Base-by-base conservation (phyloP, 176 grass and related monocot species). In the Dendrocalamus sinicus region DNA sequence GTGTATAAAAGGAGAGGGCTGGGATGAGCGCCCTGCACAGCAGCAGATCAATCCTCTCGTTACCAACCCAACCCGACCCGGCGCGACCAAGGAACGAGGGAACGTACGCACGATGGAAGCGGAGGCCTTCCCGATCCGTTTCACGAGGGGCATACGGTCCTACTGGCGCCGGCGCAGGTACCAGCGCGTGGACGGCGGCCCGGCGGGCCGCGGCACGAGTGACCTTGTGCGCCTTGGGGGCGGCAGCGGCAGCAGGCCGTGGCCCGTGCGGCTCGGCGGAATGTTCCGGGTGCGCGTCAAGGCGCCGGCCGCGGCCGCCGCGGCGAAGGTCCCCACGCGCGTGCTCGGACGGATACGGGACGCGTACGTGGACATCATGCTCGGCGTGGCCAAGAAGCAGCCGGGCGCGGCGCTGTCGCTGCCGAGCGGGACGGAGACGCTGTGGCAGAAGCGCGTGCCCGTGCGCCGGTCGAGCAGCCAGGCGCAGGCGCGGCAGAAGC, bases 291-390 rank as follows among this genome's bases (percentile, higher is more conserved):
- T 72, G 62, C 83, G 55, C 35, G 52, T 92, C 30, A 62, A 57
- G 44, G 47, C 78, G 4, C 72, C 79, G n/a, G 28, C 75, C 24
- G 4, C 23, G 51, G 35, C 50, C 15, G 47, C 84, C 2, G 89
- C 70, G 39, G 79, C 85, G 24, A 85, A 28, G 85, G 75, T 51
- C 11, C 92, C 95, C 19, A 59, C 28, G 69, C 83, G 84, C 73
- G 65, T 97, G 67, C 81, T 97, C 4, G 89, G 89, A 7, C 39
- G 76, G 59, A 50, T 97, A 32, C 84, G 92, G 76, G 95, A 97
- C 72, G 89, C 92, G 13, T 97, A 97, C 83, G 87, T 94, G 61
- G 88, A 86, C 81, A 85, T 47, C 58, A 97, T 97, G 92, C 68
- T 94, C 22, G 88, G 88, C 14, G 78, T 85, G 28, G 91, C 94